Evolutionary conservation across 2,329 filamentous ascomycete genomes (phyloP).

Genomic region (Cladobotryum protrusum): DNA sequence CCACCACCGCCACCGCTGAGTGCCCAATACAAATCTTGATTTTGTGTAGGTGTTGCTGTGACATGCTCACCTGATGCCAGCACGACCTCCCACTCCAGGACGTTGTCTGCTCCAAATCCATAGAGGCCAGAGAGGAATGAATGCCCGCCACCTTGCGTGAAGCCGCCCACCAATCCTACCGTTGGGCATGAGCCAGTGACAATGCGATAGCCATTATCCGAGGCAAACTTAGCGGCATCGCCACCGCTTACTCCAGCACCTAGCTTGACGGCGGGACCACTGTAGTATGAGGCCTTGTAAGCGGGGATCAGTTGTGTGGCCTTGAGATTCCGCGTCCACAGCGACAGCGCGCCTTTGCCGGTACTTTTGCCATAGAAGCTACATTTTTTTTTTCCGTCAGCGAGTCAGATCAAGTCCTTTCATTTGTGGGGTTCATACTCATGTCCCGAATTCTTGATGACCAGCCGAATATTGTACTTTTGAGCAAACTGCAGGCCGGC

Average conservation of each 20-base stretch:
- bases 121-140: conserved; percentile 34
- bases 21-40: conserved; percentile 51
- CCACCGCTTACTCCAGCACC: conserved; percentile 46
- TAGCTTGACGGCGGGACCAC: conserved; percentile 44
- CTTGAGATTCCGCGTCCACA: conserved; percentile 39
- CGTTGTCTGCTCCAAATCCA: conserved; percentile 44
- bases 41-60: conserved; percentile 34
- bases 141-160: conserved; percentile 43
- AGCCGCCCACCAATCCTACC: conserved; percentile 39
- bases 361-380: conserved; percentile 30
- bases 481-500: conserved; percentile 28
- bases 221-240: conserved; percentile 43
- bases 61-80: conserved; percentile 37
- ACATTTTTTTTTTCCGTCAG: background rate
- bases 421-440: conserved; percentile 14
- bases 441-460: conserved; percentile 26
- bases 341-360: conserved; percentile 29
- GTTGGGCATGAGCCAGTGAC: conserved; percentile 45
- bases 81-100: conserved; percentile 39
- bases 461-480: conserved; percentile 24
- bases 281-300: conserved; percentile 20
- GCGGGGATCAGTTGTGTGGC: conserved; percentile 11
- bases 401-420: background rate
- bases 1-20: conserved; percentile 45
- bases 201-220: conserved; percentile 37